Evolutionary conservation across 106 monocot genomes (phyloP).

Genomic region (Phalaenopsis equestris): DNA sequence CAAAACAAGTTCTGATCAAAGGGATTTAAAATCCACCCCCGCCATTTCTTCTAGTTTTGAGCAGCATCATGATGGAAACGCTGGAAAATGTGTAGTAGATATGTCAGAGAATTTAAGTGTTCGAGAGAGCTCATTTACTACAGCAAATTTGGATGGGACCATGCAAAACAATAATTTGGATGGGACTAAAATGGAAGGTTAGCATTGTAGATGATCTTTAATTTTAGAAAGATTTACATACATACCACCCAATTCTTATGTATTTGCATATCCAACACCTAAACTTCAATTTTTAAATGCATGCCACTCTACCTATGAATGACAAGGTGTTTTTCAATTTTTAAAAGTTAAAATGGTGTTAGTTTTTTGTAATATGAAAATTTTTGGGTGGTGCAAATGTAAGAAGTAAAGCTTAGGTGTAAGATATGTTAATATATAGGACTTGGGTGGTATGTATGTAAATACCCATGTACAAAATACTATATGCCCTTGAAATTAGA

Average conservation of each 20-base stretch:
- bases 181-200: conserved; percentile 9
- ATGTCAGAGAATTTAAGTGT: neutral
- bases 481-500: neutral
- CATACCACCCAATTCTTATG: too few species aligned
- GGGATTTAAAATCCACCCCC: neutral
- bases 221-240: neutral
- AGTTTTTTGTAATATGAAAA: too few species aligned
- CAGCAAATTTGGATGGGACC: conserved; percentile 3
- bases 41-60: conserved; percentile 4
- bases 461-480: neutral
- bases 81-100: conserved; percentile 1
- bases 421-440: too few species aligned
- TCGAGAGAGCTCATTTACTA: conserved; percentile 3
- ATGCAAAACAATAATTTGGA: neutral
- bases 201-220: conserved; percentile 8
- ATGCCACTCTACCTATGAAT: too few species aligned
- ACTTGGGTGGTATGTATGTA: too few species aligned
- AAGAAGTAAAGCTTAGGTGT: too few species aligned
- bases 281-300: too few species aligned
- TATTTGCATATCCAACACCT: too few species aligned
- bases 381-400: too few species aligned
- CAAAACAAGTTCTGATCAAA: neutral
- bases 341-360: too few species aligned
- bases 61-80: neutral
- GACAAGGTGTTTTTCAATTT: too few species aligned